phyloP scores from a whole-genome alignment of 306 rosid genomes.

The Rosa multiflora region DNA sequence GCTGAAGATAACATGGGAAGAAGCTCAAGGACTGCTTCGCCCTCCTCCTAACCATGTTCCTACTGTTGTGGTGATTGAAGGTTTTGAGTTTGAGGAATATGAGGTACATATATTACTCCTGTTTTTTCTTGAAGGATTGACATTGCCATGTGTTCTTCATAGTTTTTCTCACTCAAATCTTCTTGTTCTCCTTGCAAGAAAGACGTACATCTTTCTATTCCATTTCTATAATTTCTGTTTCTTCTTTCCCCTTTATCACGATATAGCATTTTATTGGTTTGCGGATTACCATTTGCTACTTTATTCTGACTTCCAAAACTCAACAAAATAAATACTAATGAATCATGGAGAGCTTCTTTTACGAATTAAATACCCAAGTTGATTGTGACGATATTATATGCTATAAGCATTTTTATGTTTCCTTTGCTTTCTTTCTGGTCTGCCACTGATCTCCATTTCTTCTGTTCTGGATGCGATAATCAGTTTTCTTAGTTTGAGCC shows the following conservation, averaged over 20 bases:
- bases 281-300: neutral
- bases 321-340: neutral
- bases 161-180: neutral
- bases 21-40: slow-evolving; percentile 97
- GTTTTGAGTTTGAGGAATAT: slow-evolving; percentile 96
- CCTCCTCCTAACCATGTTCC: slow-evolving; percentile 76
- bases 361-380: neutral
- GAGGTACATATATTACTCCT: slow-evolving; percentile 59
- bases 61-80: slow-evolving; percentile 85
- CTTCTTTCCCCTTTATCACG: neutral
- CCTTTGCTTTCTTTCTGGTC: neutral
- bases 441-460: neutral
- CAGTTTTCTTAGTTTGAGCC: neutral
- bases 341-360: neutral
- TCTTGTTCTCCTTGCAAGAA: neutral
- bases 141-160: neutral
- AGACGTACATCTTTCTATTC: neutral
- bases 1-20: slow-evolving; percentile 94
- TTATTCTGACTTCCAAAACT: neutral
- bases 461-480: slow-evolving; percentile 4
- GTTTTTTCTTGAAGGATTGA: slow-evolving; percentile 15
- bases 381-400: neutral
- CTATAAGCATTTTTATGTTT: neutral
- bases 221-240: neutral
- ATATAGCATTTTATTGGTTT: neutral